A percentile compares a stretch with the other conserved stretches of the same genome.
Conservation (phyloP, 768 basidiomycete genomes). For the Boletus pseudopeckii region DNA sequence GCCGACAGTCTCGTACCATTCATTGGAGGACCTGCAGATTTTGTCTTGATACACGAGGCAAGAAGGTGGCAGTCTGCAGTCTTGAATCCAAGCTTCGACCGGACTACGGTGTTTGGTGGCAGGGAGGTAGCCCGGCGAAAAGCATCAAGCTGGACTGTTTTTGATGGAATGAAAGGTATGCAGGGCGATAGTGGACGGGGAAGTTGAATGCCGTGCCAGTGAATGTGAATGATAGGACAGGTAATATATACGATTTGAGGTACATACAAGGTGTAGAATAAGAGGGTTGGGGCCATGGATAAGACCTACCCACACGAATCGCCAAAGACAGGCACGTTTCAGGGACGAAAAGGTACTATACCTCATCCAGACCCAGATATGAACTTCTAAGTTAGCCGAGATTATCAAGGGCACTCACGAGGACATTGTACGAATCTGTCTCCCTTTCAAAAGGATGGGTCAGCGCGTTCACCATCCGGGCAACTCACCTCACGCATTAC, state of each 20-base stretch:
- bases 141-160: conserved; percentile 14
- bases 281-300: neutral
- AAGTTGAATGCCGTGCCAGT: neutral
- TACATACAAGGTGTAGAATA: neutral
- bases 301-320: neutral
- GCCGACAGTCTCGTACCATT: conserved; percentile 33
- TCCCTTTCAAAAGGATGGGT: neutral
- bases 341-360: conserved; percentile 5
- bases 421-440: neutral
- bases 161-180: conserved; percentile 12
- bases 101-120: conserved; percentile 18
- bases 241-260: neutral
- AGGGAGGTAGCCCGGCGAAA: conserved; percentile 17
- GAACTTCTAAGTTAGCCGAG: neutral
- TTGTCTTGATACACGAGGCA: conserved; percentile 55
- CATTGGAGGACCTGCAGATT: conserved; percentile 48
- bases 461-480: neutral
- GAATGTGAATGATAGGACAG: neutral
- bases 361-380: neutral
- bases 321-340: neutral
- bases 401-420: neutral
- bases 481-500: neutral
- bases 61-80: conserved; percentile 43
- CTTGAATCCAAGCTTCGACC: conserved; percentile 41
- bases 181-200: neutral